Base-by-base conservation (phyloP, 192 early-diverging fungal species). In the Pilobolus umbonatus region DNA sequence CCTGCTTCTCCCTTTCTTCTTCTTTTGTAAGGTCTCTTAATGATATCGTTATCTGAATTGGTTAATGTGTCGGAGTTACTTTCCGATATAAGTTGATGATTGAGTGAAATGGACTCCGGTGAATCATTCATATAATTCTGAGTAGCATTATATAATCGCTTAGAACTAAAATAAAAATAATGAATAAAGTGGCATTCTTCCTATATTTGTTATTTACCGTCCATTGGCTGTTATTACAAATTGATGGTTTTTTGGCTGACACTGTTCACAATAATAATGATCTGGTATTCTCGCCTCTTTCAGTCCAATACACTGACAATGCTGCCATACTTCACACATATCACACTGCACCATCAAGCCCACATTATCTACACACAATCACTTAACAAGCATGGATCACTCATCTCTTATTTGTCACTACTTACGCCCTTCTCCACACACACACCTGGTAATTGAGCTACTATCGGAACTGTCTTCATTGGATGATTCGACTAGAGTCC, bases 321-420 rank as follows among this genome's bases (percentile, higher is more conserved):
- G 94, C 70, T 96, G 94, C 94, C 94, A 96, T 4, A 93, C 89
- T 47, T 85, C 77, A 75, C 94, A 96, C 6, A 81, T 78, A 61
- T 96, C 94, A 75, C 94, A 96, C 69, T 96, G 91, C 30, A 96
- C 90, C 94, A 93, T 93, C 53, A 86, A 74, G 51, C 82, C 78
- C 45, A 81, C 75, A 72, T 90, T 71, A 39, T 76, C 80, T 74
- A 34, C 10, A 9, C 12, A 36, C 24, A 34, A 36, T 7, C 46
- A 38, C 15, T 12, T 15, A 38, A 38, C 36, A 38, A 8, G 15
- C n/a, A 22, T 44, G 5, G 5, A 11, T 2, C 44, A 7, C 4
- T 17, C 12, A 30, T 49, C 22, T 11, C 30, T 24, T 53, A 17
- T 47, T 43, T 51, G 17, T 40, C n/a, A 17, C 14, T 24, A 72